A percentile compares a stretch with the other conserved stretches of the same genome.
These are phyloP conservation scores for Abelmoschus esculentus DNA, from an alignment of 345 rosid species.

Conservation along the genomic window DNA sequence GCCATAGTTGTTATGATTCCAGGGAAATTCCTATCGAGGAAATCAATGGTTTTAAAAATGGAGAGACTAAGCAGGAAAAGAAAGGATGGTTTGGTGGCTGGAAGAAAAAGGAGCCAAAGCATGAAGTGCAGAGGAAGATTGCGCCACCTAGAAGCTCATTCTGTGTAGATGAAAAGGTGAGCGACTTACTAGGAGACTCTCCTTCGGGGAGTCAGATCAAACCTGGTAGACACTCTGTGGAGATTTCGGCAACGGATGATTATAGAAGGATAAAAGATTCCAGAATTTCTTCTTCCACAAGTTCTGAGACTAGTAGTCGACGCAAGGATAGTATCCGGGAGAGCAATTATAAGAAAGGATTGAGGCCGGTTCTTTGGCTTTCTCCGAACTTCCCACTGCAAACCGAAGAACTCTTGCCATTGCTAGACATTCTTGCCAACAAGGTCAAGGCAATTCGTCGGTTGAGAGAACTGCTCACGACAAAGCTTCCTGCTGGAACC, in stretches of 20 bases:
- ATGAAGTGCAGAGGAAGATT: slow-evolving; percentile 49
- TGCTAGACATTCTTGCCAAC: slow-evolving; percentile 97
- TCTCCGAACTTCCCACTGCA: slow-evolving; percentile 78
- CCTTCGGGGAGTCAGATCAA: slow-evolving; percentile 52
- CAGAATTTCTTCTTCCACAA: slow-evolving; percentile 38
- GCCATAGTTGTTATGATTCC: slow-evolving; percentile 65
- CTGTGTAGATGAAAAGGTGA: slow-evolving; percentile 77
- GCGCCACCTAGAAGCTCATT: slow-evolving; percentile 79
- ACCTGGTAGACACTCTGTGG: slow-evolving; percentile 86
- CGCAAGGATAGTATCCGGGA: slow-evolving; percentile 67
- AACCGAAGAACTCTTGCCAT: slow-evolving; percentile 89
- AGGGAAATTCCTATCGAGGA: slow-evolving; percentile 77
- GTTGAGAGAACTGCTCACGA: slow-evolving; percentile 87
- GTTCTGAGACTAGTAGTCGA: slow-evolving; percentile 39
- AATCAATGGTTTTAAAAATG: slow-evolving; percentile 36
- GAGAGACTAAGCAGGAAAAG: slow-evolving; percentile 61
- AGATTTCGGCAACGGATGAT: slow-evolving; percentile 55
- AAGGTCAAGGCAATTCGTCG: slow-evolving; percentile 98
- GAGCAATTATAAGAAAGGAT: slow-evolving; percentile 85
- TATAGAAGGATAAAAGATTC: slow-evolving; percentile 52
- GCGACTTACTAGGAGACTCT: slow-evolving; percentile 69
- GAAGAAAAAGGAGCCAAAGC: slow-evolving; percentile 70
- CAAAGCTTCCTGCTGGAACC: slow-evolving; percentile 88
- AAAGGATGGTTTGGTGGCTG: slow-evolving; percentile 98
- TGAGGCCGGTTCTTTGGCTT: slow-evolving; percentile 95